These are phyloP conservation scores for Petasospora fabianii DNA, from an alignment of 1,139 yeast species.

Conservation along the genomic window DNA sequence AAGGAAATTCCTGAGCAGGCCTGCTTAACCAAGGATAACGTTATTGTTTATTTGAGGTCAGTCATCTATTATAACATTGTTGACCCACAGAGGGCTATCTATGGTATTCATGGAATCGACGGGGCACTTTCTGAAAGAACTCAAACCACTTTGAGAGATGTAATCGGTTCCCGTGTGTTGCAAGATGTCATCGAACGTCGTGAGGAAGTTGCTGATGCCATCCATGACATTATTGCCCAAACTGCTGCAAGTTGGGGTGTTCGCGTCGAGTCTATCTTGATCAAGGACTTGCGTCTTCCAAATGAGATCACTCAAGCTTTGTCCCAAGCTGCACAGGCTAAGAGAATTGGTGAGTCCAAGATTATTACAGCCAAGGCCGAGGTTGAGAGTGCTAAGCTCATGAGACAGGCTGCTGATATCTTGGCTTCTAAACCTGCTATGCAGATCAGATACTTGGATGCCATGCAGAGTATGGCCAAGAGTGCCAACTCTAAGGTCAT, in stretches of 20 bases:
- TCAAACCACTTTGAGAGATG: slow-evolving; percentile 72
- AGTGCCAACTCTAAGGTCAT: slow-evolving; percentile 62
- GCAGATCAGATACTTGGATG: slow-evolving; percentile 78
- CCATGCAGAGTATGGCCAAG: slow-evolving; percentile 74
- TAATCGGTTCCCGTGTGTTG: slow-evolving; percentile 60
- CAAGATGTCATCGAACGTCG: slow-evolving; percentile 77
- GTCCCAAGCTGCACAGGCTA: slow-evolving; percentile 75
- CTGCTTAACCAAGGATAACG: slow-evolving; percentile 71
- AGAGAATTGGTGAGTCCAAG: slow-evolving; percentile 74
- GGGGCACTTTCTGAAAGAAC: slow-evolving; percentile 67
- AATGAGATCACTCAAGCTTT: slow-evolving; percentile 56
- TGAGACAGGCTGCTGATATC: slow-evolving; percentile 79
- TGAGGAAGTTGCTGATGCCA: slow-evolving; percentile 67
- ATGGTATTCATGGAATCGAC: slow-evolving; percentile 53
- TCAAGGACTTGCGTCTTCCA: slow-evolving; percentile 63
- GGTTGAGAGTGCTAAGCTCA: slow-evolving; percentile 70
- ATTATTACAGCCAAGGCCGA: slow-evolving; percentile 75
- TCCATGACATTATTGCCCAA: slow-evolving; percentile 58
- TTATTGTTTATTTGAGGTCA: slow-evolving; percentile 56
- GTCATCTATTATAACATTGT: slow-evolving; percentile 66
- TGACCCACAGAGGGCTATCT: slow-evolving; percentile 67
- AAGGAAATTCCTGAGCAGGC: slow-evolving; percentile 64
- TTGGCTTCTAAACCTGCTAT: slow-evolving; percentile 73
- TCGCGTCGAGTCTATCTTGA: slow-evolving; percentile 61
- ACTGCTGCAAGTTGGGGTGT: slow-evolving; percentile 76